phyloP scores from a whole-genome alignment of 148 eudicot species.

The Rhododendron vialii region DNA sequence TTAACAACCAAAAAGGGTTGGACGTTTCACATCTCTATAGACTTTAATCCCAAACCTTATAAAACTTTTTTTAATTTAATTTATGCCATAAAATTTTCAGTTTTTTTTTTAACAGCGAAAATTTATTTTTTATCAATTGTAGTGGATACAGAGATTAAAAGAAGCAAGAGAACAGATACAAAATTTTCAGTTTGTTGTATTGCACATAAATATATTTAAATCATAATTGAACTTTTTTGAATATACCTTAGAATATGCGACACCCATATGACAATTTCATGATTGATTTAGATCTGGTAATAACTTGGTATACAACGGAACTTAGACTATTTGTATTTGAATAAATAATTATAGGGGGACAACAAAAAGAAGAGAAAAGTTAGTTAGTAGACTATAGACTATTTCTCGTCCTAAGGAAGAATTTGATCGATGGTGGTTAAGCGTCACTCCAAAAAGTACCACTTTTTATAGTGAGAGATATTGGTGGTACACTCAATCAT shows the following conservation, averaged over 20 bases:
- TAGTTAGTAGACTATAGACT: background rate
- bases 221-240: background rate
- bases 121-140: too few species aligned
- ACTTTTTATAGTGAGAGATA: background rate
- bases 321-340: background rate
- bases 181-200: background rate
- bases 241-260: background rate
- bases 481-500: background rate
- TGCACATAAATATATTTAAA: background rate
- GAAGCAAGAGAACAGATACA: too few species aligned
- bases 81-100: too few species aligned
- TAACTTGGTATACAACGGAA: too few species aligned
- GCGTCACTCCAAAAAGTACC: constrained; percentile 6
- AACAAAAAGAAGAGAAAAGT: background rate
- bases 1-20: background rate
- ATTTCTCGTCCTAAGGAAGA: background rate
- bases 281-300: background rate
- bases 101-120: too few species aligned
- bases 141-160: too few species aligned
- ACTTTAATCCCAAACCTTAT: too few species aligned
- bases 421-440: constrained; percentile 8
- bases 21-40: too few species aligned
- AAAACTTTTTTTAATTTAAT: too few species aligned
- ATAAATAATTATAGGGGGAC: background rate
- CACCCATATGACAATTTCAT: background rate